Conservation (phyloP, 2,329 filamentous ascomycete species). For the Xylaria sp. region DNA sequence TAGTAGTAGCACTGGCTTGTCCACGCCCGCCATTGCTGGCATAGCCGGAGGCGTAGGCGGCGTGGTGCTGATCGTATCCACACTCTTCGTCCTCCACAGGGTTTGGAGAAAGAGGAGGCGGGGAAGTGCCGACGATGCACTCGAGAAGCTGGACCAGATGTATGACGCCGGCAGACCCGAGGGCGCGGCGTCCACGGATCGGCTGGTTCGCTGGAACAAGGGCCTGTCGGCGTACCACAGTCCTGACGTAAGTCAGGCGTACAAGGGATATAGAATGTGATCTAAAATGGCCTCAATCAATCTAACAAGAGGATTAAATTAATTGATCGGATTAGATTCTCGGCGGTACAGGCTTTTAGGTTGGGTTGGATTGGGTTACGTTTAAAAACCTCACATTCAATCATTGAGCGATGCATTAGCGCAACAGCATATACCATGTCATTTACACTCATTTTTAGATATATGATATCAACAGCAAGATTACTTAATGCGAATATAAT, state of each 20-base stretch:
- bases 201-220: constrained; percentile 47
- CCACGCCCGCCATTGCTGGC: constrained; percentile 44
- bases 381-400: background rate
- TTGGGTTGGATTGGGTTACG: background rate
- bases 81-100: constrained; percentile 44
- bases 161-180: constrained; percentile 46
- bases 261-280: constrained; percentile 47
- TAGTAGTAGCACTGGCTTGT: constrained; percentile 33
- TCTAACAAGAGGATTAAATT: background rate
- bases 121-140: constrained; percentile 44
- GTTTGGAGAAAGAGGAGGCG: constrained; percentile 48
- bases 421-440: constrained; percentile 10
- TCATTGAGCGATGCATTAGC: constrained; percentile 11
- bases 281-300: background rate
- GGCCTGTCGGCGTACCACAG: constrained; percentile 46
- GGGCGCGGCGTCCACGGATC: constrained; percentile 41
- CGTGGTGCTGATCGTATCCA: constrained; percentile 39
- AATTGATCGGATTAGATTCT: constrained; percentile 15
- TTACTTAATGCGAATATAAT: background rate
- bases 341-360: constrained; percentile 12
- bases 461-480: background rate
- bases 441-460: constrained; percentile 13
- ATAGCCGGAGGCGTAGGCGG: constrained; percentile 48
- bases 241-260: constrained; percentile 38
- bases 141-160: constrained; percentile 44